These are phyloP conservation scores for Neonectria neomacrospora DNA, from an alignment of 2,329 filamentous ascomycete genomes.

Conservation along the genomic window DNA sequence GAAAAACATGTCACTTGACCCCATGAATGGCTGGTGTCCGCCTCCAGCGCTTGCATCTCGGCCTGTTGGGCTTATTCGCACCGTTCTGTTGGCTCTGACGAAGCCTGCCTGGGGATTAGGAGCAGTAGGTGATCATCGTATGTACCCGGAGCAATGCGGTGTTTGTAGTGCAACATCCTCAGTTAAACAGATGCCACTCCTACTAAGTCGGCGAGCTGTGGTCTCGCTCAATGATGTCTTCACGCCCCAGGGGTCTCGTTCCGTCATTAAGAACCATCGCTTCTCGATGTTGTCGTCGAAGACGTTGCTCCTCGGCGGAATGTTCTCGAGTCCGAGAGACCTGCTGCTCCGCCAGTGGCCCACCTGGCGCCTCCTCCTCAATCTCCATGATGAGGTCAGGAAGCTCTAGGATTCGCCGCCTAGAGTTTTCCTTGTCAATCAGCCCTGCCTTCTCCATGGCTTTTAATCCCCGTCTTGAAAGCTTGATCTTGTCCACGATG, in stretches of 20 bases:
- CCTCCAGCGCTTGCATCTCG: neutral
- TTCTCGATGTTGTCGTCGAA: slow-evolving; percentile 81
- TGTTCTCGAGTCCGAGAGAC: slow-evolving; percentile 58
- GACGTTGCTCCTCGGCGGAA: slow-evolving; percentile 74
- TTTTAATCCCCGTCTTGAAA: slow-evolving; percentile 61
- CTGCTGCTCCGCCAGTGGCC: slow-evolving; percentile 43
- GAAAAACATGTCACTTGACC: neutral
- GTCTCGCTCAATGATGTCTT: slow-evolving; percentile 81
- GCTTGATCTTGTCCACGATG: slow-evolving; percentile 61
- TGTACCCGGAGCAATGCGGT: neutral
- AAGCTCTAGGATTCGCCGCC: slow-evolving; percentile 44
- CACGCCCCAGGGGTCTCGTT: slow-evolving; percentile 76
- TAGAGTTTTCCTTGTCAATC: slow-evolving; percentile 51
- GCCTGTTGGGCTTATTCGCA: neutral
- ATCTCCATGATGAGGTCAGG: slow-evolving; percentile 50
- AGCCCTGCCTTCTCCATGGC: slow-evolving; percentile 63
- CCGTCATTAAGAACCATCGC: slow-evolving; percentile 93
- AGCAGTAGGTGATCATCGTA: neutral
- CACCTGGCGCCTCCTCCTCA: slow-evolving; percentile 42
- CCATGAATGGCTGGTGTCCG: neutral
- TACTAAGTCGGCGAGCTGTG: slow-evolving; percentile 53
- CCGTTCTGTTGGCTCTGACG: neutral
- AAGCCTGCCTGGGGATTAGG: too few relatives aligned
- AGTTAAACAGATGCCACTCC: neutral
- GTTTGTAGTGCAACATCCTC: neutral